Evolutionary conservation across 169 alveolate species (phyloP).

Genomic region (Cryptosporidium felis): DNA sequence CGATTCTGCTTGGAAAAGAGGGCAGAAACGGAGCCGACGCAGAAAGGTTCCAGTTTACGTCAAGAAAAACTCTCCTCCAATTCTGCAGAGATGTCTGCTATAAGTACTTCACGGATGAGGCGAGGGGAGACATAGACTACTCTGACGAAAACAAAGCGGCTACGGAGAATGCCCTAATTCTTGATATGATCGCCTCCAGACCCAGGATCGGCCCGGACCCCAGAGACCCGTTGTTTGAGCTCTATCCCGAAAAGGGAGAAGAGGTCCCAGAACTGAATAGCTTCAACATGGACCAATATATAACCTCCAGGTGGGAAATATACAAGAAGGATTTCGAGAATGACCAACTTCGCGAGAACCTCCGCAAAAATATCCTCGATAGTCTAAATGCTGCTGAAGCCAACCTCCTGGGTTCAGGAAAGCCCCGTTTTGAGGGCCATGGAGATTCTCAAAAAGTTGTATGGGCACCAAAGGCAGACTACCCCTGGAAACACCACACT

Average conservation of each 20-base stretch:
- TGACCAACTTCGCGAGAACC: neutral
- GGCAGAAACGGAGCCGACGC: constrained; percentile 6
- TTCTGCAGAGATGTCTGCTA: constrained; percentile 69
- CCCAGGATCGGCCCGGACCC: constrained; percentile 61
- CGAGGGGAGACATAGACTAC: constrained; percentile 59
- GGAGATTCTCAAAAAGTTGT: neutral
- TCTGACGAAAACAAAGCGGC: constrained; percentile 29
- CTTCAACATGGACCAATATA: constrained; percentile 60
- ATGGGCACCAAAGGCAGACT: constrained; percentile 53
- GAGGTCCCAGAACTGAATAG: constrained; percentile 46
- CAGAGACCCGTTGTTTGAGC: constrained; percentile 44
- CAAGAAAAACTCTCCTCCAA: constrained; percentile 19
- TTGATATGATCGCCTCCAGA: constrained; percentile 59
- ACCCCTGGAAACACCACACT: constrained; percentile 54
- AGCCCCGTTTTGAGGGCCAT: neutral
- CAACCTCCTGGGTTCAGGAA: constrained; percentile 2
- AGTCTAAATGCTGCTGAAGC: constrained; percentile 40
- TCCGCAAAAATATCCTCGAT: constrained; percentile 30
- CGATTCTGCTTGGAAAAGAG: constrained; percentile 59
- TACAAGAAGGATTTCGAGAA: constrained; percentile 10
- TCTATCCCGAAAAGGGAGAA: constrained; percentile 68
- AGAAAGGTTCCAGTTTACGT: constrained; percentile 31
- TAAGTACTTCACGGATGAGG: constrained; percentile 68
- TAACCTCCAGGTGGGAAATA: constrained; percentile 65
- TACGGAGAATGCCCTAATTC: constrained; percentile 16